These are phyloP conservation scores for Triticum aestivum DNA, from an alignment of 176 grass and related monocot species.

Conservation along the genomic window DNA sequence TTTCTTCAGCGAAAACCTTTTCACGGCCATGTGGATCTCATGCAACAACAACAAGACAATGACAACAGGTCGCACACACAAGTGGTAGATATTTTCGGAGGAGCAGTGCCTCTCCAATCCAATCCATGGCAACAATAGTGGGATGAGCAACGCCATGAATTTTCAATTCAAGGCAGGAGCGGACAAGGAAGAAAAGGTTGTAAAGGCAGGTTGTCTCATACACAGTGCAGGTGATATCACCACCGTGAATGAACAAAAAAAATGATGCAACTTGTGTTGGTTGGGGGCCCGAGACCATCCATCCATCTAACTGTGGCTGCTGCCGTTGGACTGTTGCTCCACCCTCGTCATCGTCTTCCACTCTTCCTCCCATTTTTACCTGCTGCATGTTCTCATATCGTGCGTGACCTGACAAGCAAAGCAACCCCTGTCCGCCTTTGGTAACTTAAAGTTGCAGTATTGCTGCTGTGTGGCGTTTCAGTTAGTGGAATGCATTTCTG, in stretches of 20 bases:
- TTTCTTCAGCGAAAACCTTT: background rate
- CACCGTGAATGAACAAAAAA: background rate
- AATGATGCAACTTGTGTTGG: background rate
- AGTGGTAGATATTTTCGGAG: background rate
- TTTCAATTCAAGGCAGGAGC: background rate
- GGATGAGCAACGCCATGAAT: background rate
- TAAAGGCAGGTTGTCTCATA: background rate
- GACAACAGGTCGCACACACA: background rate
- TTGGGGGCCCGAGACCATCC: background rate
- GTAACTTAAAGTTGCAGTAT: background rate
- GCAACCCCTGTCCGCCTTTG: background rate
- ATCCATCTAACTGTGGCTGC: conserved; percentile 4
- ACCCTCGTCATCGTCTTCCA: background rate
- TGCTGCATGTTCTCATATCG: background rate
- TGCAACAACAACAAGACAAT: background rate
- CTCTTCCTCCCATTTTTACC: background rate
- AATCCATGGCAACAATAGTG: background rate
- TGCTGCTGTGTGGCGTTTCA: background rate
- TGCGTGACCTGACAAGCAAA: background rate
- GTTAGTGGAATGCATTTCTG: conserved; percentile 18
- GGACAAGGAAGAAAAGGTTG: background rate
- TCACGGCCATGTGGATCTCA: background rate
- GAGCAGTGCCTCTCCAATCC: background rate
- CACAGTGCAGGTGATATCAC: conserved; percentile 3
- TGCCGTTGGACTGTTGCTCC: background rate